phyloP scores from a whole-genome alignment of 768 basidiomycete genomes.

The Pulveroboletus frians region DNA sequence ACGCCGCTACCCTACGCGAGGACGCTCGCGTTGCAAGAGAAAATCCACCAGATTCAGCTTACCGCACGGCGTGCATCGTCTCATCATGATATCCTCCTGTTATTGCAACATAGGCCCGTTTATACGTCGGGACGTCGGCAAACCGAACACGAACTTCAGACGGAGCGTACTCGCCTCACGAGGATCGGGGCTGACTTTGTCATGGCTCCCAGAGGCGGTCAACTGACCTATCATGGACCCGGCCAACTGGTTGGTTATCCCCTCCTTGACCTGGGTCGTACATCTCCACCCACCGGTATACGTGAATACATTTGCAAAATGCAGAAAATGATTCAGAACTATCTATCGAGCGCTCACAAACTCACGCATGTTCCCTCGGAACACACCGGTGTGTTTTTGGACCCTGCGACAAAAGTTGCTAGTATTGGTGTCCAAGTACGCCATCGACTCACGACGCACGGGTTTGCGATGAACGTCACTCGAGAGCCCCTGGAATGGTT shows the following conservation, averaged over 20 bases:
- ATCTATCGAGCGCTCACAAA: constrained; percentile 58
- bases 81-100: constrained; percentile 60
- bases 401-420: constrained; percentile 76
- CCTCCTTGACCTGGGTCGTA: constrained; percentile 80
- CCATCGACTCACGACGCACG: constrained; percentile 91
- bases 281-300: constrained; percentile 63
- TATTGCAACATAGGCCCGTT: constrained; percentile 89
- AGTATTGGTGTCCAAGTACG: constrained; percentile 97
- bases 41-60: constrained; percentile 63
- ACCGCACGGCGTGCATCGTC: constrained; percentile 43
- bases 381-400: constrained; percentile 88
- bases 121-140: constrained; percentile 95
- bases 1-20: constrained; percentile 72
- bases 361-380: constrained; percentile 57
- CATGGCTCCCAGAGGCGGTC: constrained; percentile 77
- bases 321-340: constrained; percentile 62
- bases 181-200: constrained; percentile 85
- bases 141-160: constrained; percentile 49
- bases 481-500: constrained; percentile 83
- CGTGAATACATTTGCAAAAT: constrained; percentile 83
- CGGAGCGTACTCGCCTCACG: constrained; percentile 62
- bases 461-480: constrained; percentile 90
- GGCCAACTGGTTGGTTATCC: constrained; percentile 97
- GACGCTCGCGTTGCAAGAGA: constrained; percentile 67
- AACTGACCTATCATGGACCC: constrained; percentile 95